Evolutionary conservation across 2,329 filamentous ascomycete species (phyloP).

Genomic region (Nigrograna mackinnonii): DNA sequence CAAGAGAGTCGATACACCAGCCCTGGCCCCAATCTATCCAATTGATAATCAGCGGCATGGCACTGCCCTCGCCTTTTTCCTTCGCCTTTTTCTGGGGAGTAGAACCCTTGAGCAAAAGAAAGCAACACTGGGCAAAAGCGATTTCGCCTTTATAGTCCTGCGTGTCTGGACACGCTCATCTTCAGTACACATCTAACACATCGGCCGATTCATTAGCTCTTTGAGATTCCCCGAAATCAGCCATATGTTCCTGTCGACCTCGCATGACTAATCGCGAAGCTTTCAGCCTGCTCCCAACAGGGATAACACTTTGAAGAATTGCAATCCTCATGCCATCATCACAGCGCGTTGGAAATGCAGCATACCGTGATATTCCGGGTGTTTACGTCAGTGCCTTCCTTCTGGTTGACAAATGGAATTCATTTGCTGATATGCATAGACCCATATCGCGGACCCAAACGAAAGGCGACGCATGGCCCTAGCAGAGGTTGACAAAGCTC

Average conservation of each 20-base stretch:
- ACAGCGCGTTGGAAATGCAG: constrained; percentile 31
- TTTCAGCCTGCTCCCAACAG: no score
- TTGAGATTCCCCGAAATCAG: no score
- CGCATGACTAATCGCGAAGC: no score
- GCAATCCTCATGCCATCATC: constrained; percentile 25
- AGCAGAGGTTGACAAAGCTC: constrained; percentile 19
- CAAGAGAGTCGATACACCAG: background rate
- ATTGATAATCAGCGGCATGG: constrained; percentile 12
- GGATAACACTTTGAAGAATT: constrained; percentile 5
- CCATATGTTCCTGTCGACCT: no score
- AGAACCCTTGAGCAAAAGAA: no score
- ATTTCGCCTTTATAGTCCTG: no score
- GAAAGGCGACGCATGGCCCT: constrained; percentile 19
- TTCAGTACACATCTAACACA: no score
- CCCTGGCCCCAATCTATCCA: constrained; percentile 7
- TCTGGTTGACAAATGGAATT: no score
- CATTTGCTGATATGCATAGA: constrained; percentile 7
- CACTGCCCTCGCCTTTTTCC: constrained; percentile 8
- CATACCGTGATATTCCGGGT: constrained; percentile 33
- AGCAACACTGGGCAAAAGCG: no score
- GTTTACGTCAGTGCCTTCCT: constrained; percentile 24
- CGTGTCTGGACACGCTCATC: no score
- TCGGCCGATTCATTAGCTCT: no score
- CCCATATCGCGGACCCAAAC: constrained; percentile 18
- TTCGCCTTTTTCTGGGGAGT: constrained; percentile 2